Conservation (phyloP, 768 basidiomycete genomes). For the Termitomyces sp. region DNA sequence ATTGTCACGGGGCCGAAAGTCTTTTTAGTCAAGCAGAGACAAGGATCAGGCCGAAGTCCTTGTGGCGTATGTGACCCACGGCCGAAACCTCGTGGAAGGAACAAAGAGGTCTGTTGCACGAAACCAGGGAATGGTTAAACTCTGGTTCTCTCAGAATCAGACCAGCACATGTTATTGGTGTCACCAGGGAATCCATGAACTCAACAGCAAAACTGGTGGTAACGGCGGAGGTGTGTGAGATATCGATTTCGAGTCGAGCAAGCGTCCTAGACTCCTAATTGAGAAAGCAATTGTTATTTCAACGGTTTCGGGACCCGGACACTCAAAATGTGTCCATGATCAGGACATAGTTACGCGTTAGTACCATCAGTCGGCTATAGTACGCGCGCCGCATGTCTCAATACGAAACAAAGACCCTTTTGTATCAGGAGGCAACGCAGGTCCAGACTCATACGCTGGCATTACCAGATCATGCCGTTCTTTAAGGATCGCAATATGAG, state of each 20-base stretch:
- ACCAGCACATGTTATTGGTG: too few species aligned
- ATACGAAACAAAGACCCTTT: neutral
- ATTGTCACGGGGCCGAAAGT: neutral
- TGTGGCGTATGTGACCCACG: conserved; percentile 3
- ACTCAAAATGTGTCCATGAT: neutral
- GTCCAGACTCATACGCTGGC: too few species aligned
- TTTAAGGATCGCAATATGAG: neutral
- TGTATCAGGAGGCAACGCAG: too few species aligned
- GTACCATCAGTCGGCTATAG: neutral
- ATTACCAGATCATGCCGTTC: too few species aligned
- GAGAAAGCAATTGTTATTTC: neutral
- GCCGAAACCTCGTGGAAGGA: neutral
- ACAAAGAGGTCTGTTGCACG: neutral
- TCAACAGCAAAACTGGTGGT: too few species aligned
- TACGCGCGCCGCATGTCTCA: neutral
- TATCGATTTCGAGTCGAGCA: too few species aligned
- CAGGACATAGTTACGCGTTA: neutral
- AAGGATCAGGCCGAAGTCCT: neutral
- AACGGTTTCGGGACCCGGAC: neutral
- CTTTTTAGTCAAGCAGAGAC: neutral
- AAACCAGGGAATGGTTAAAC: neutral
- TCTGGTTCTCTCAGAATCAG: neutral
- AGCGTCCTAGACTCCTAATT: too few species aligned
- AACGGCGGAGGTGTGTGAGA: neutral
- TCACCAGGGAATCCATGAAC: neutral